These are phyloP conservation scores for Vaccinium corymbosum DNA, from an alignment of 148 eudicot genomes.

Conservation along the genomic window DNA sequence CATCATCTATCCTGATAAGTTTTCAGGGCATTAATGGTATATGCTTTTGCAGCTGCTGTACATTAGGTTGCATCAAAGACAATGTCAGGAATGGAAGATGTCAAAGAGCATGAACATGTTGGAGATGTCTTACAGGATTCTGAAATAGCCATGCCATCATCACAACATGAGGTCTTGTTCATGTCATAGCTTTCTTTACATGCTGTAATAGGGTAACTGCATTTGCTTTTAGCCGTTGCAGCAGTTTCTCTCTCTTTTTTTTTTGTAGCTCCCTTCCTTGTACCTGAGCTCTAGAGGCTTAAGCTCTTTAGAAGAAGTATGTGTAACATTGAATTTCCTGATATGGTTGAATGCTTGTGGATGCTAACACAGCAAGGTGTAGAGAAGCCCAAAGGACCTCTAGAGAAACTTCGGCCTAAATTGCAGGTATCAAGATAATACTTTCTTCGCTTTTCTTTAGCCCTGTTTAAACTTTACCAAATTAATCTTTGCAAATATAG, in stretches of 20 bases:
- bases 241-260: slow-evolving; percentile 12
- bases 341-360: slow-evolving; percentile 8
- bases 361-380: slow-evolving; percentile 79
- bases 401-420: slow-evolving; percentile 93
- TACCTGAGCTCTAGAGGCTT: slow-evolving; percentile 7
- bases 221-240: not conserved
- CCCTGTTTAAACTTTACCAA: not conserved
- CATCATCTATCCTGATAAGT: not conserved
- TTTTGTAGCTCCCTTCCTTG: not conserved
- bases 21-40: not conserved
- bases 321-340: not conserved
- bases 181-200: slow-evolving; percentile 11
- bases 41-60: slow-evolving; percentile 26
- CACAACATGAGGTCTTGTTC: slow-evolving; percentile 61
- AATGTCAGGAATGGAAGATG: slow-evolving; percentile 55
- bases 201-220: not conserved
- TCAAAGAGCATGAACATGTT: slow-evolving; percentile 29
- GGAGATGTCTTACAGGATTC: slow-evolving; percentile 39
- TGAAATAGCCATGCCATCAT: slow-evolving; percentile 51
- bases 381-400: slow-evolving; percentile 93
- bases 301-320: not conserved
- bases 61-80: slow-evolving; percentile 16
- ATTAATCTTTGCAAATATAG: not conserved
- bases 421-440: slow-evolving; percentile 51
- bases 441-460: not conserved